Conservation (phyloP, 1,284 basidiomycete species). For the Ceraceosorus guamensis region DNA sequence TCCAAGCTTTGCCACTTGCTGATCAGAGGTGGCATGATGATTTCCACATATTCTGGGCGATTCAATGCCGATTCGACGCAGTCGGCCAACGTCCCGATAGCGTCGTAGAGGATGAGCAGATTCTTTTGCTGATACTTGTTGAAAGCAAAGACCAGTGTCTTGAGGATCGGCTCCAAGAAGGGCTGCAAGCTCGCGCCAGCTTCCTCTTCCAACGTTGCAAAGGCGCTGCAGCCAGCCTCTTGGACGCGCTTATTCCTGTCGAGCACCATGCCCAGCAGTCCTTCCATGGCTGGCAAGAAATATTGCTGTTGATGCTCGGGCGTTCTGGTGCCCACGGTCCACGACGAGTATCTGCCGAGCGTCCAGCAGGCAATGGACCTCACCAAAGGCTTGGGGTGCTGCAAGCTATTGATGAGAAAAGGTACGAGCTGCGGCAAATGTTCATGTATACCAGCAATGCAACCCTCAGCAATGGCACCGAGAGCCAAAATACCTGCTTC, state of each 20-base stretch:
- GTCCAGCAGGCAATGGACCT: slow-evolving; percentile 99
- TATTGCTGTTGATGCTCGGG: slow-evolving; percentile 79
- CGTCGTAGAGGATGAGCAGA: slow-evolving; percentile 94
- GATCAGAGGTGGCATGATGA: slow-evolving; percentile 91
- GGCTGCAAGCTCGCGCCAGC: slow-evolving; percentile 82
- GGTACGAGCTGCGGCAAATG: slow-evolving; percentile 87
- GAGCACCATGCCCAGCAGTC: slow-evolving; percentile 93
- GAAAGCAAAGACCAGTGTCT: slow-evolving; percentile 91
- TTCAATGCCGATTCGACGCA: slow-evolving; percentile 83
- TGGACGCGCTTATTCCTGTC: slow-evolving; percentile 99
- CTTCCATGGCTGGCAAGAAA: slow-evolving; percentile 96
- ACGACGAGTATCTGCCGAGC: slow-evolving; percentile 92
- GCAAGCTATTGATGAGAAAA: slow-evolving; percentile 80
- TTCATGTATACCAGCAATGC: slow-evolving; percentile 89
- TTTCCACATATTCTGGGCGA: slow-evolving; percentile 78
- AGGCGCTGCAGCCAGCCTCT: slow-evolving; percentile 96
- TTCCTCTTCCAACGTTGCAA: slow-evolving; percentile 97
- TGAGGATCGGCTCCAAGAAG: slow-evolving; percentile 87
- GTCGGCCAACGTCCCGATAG: slow-evolving; percentile 93
- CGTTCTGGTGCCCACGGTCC: slow-evolving; percentile 72
- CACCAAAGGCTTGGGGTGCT: slow-evolving; percentile 91
- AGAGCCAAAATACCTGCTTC: slow-evolving; percentile 94
- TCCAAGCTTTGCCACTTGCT: slow-evolving; percentile 79
- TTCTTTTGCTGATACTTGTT: slow-evolving; percentile 99
- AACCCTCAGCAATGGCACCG: slow-evolving; percentile 97